These are phyloP conservation scores for Dendrostoma leiphaemia DNA, from an alignment of 2,329 filamentous ascomycete species.

Conservation along the genomic window DNA sequence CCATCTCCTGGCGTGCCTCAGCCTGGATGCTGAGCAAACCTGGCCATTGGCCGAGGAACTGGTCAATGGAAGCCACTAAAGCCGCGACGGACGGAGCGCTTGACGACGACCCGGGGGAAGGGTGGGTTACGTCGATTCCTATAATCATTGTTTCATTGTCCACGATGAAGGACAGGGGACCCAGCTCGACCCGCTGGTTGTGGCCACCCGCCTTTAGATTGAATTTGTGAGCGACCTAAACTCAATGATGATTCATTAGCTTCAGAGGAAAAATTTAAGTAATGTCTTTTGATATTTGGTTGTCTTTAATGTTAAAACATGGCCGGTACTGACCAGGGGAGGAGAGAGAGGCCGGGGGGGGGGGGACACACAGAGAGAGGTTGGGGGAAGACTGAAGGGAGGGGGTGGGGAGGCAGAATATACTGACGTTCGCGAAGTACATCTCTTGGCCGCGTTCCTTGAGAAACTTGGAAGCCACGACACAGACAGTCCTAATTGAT, in stretches of 20 bases:
- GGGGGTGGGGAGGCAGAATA: too few relatives aligned
- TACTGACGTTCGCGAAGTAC: constrained; percentile 68
- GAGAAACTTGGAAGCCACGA: constrained; percentile 32
- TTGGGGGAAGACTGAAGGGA: too few relatives aligned
- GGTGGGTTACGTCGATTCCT: constrained; percentile 87
- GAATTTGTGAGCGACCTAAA: constrained; percentile 74
- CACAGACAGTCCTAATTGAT: neutral
- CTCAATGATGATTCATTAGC: too few relatives aligned
- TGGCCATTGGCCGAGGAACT: constrained; percentile 73
- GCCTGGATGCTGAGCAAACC: constrained; percentile 67
- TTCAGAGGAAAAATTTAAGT: too few relatives aligned
- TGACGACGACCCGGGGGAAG: constrained; percentile 64
- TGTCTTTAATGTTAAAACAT: too few relatives aligned
- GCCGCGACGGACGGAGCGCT: constrained; percentile 78
- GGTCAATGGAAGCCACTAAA: constrained; percentile 75
- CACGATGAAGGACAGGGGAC: constrained; percentile 49
- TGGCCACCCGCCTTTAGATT: constrained; percentile 76
- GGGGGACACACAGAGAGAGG: too few relatives aligned
- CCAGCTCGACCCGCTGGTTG: constrained; percentile 62
- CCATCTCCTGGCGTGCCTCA: constrained; percentile 71
- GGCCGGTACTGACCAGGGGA: too few relatives aligned
- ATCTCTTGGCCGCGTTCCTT: constrained; percentile 40
- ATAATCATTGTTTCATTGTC: constrained; percentile 74
- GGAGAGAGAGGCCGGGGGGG: too few relatives aligned
- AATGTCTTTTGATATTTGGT: too few relatives aligned